phyloP scores from a whole-genome alignment of 1,139 yeast genomes.

The Kodamaea plutei region DNA sequence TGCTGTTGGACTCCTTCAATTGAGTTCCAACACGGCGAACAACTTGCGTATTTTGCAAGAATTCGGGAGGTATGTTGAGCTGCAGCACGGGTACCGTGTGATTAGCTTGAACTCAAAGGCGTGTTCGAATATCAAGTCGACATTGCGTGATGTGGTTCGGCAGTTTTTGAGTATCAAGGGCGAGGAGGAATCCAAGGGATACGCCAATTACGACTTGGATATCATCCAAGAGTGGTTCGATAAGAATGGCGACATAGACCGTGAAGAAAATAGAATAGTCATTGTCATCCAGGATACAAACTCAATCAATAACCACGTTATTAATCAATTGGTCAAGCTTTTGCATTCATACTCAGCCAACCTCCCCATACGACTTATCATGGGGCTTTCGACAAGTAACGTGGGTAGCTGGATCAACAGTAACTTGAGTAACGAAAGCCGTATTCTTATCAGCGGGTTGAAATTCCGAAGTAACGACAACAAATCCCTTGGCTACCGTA shows the following conservation, averaged over 20 bases:
- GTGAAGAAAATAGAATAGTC: conserved; percentile 25
- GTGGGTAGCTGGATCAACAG: conserved; percentile 35
- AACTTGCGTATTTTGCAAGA: conserved; percentile 46
- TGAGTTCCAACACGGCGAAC: conserved; percentile 58
- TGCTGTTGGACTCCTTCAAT: conserved; percentile 42
- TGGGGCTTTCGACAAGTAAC: conserved; percentile 53
- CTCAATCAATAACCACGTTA: conserved; percentile 48
- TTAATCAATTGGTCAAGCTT: conserved; percentile 47
- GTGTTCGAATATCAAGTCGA: conserved; percentile 38
- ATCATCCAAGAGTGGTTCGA: conserved; percentile 46
- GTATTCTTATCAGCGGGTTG: conserved; percentile 33
- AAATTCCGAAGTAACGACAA: conserved; percentile 44
- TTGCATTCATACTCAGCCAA: conserved; percentile 35
- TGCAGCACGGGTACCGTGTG: conserved; percentile 19
- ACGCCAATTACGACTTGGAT: conserved; percentile 50
- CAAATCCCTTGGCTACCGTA: conserved; percentile 35
- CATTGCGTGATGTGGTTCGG: conserved; percentile 35
- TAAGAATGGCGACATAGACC: conserved; percentile 8
- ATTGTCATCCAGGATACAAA: conserved; percentile 64
- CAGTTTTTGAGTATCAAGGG: conserved; percentile 22
- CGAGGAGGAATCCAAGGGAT: conserved; percentile 21
- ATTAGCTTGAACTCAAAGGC: conserved; percentile 40
- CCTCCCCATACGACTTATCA: conserved; percentile 42
- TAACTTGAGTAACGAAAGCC: conserved; percentile 29
- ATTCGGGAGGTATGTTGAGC: conserved; percentile 25